Base-by-base conservation (phyloP, 2,329 filamentous ascomycete genomes). In the Ceratocystis colombiana region DNA sequence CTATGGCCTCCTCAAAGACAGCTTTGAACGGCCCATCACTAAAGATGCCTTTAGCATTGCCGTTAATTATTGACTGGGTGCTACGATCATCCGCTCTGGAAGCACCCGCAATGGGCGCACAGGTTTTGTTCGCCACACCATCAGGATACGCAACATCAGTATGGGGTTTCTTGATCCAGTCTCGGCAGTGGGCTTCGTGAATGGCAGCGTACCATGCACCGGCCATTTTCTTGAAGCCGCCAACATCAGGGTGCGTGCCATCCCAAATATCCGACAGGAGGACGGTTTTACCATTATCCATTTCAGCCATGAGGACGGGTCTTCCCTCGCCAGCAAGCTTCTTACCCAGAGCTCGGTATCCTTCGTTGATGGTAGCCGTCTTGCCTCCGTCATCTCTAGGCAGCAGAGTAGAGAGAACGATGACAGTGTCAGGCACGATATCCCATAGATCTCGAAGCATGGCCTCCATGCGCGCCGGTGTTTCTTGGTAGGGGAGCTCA, bases 141-240 rank as follows among this genome's bases (percentile, higher is more conserved):
- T 69, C 68, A 2, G 55, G 20, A 30, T 65, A 67, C 15, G 59
- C 5, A 15, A 68, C 64, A 15, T 63, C 64, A 17, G 64, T 10
- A 25, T 3, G 46, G 5, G 70, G 68, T 1, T 41, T 22, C 6
- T 68, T 64, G 20, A 72, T 46, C 65, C 68, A 68, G 37, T 61
- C 69, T 2, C 53, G 46, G 7, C 68, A 68, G 20, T 68, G 59
- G 6, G 73, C 73, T 45, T 72, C 70, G 64, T 70, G 68, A 62
- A 76, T 71, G 25, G 72, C 71, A 0, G 59, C 66, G 64, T 72
- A 72, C 75, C 75, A 78, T 6, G 76, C 68, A 22, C 71, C 70
- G 41, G 76, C 77, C 76, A 79, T 78, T 71, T 77, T 77, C 55
- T 70, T 67, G 67, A 78, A 78, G 3, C 77, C 77, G 0, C 15